Conservation (phyloP, 345 rosid species). For the Carallia pectinifolia region DNA sequence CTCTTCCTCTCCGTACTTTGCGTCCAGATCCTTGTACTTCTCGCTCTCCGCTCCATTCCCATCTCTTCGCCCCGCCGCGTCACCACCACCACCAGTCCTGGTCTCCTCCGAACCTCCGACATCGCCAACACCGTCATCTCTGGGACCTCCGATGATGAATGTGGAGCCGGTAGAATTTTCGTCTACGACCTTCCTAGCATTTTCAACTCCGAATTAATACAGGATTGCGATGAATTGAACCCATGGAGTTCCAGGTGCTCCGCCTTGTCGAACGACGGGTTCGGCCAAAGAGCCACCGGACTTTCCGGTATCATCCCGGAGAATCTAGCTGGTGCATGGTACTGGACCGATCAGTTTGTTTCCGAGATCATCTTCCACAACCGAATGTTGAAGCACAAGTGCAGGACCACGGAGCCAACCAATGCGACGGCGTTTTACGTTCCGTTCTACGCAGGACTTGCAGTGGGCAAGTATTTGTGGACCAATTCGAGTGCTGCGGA, state of each 20-base stretch:
- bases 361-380: slow-evolving; percentile 79
- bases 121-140: slow-evolving; percentile 8
- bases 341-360: slow-evolving; percentile 88
- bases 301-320: slow-evolving; percentile 52
- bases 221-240: slow-evolving; percentile 64
- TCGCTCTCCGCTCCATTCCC: slow-evolving; percentile 53
- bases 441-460: slow-evolving; percentile 92
- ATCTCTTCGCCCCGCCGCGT: slow-evolving; percentile 25
- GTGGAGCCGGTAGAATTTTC: slow-evolving; percentile 60
- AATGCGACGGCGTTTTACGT: slow-evolving; percentile 79
- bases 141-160: slow-evolving; percentile 30
- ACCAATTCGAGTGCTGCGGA: slow-evolving; percentile 47
- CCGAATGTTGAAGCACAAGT: slow-evolving; percentile 68
- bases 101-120: slow-evolving; percentile 30
- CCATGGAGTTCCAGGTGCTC: slow-evolving; percentile 93
- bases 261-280: slow-evolving; percentile 64
- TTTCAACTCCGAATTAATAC: slow-evolving; percentile 61
- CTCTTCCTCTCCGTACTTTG: slow-evolving; percentile 51
- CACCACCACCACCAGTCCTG: not conserved
- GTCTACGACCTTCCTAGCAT: slow-evolving; percentile 69
- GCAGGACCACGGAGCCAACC: slow-evolving; percentile 61
- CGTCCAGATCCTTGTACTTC: slow-evolving; percentile 58
- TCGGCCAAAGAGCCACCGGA: slow-evolving; percentile 57
- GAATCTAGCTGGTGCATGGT: slow-evolving; percentile 69
- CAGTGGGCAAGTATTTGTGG: slow-evolving; percentile 84